These are phyloP conservation scores for Cyclotella atomus DNA, from an alignment of 108 stramenopile species.

Conservation along the genomic window DNA sequence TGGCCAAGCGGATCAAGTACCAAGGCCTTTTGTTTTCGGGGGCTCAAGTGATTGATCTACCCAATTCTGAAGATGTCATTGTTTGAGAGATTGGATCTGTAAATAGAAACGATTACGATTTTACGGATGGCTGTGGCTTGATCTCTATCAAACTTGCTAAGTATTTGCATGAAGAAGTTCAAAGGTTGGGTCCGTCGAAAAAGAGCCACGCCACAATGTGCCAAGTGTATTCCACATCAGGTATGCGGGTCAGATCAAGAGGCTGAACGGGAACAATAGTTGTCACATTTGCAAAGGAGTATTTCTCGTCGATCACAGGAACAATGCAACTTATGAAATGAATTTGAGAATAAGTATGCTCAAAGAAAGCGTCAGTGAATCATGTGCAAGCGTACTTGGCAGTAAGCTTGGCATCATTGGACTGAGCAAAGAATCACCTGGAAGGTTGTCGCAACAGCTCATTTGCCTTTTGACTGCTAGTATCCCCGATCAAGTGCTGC, in stretches of 20 bases:
- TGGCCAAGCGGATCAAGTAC: constrained; percentile 4
- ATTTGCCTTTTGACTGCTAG: constrained; percentile 12
- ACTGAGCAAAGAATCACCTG: not conserved
- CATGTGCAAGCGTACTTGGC: not conserved
- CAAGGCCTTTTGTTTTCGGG: constrained; percentile 8
- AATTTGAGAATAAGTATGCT: not conserved
- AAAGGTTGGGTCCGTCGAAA: not conserved
- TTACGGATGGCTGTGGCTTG: constrained; percentile 5
- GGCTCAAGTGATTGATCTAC: constrained; percentile 2
- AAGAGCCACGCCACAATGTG: not conserved
- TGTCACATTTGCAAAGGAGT: constrained; percentile 1
- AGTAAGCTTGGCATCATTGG: constrained; percentile 4
- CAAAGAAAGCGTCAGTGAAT: not conserved
- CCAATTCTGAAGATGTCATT: not conserved
- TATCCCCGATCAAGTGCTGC: not conserved
- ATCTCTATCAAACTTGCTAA: not conserved
- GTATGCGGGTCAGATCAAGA: not conserved
- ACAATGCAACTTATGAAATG: not conserved
- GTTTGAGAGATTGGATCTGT: not conserved
- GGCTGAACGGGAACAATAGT: not conserved
- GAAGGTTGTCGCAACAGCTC: not conserved
- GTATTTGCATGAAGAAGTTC: not conserved
- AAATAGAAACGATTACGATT: no score
- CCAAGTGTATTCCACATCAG: constrained; percentile 4
- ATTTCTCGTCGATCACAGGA: constrained; percentile 1